Base-by-base conservation (phyloP, 1,139 yeast genomes). In the Debaryomyces coudertii region DNA sequence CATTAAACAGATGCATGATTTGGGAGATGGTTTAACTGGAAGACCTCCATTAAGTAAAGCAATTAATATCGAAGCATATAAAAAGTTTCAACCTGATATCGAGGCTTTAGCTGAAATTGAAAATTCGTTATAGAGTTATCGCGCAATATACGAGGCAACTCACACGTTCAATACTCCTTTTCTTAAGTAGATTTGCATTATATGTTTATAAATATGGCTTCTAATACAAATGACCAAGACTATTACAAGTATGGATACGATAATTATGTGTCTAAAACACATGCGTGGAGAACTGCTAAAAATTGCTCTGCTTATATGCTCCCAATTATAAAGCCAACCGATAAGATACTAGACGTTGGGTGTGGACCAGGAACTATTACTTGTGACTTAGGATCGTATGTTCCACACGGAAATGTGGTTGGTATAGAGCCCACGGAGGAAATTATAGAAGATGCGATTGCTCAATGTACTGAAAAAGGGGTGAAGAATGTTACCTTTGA, bases 291-390 rank as follows among this genome's bases (percentile, higher is more conserved):
- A 47, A 65, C 60, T 2, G 72, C 66, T 2, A 60, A 54, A 27
- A 66, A 66, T 48, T 64, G 70, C 3, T 56, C 65, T 5, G 57
- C 54, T 2, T 70, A 60, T 49, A 45, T 68, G 41, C 48, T 68
- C 16, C 65, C 68, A 2, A 56, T 61, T 25, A 46, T 72, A 39
- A 56, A 64, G 46, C 58, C 64, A 5, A 53, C 57, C 33, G 55
- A 56, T 42, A 51, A 54, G 34, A 56, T 71, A n/a, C 60, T 72
- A 16, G 77, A 73, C 50, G 71, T 71, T 12, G 78, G 78, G 1
- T 66, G 69, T 49, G 77, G 77, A 0, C 77, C 77, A 2, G 77
- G 75, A 1, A 58, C 76, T 15, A 72, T 72, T 41, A 68, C 73
- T 9, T 47, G 60, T 14, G 76, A 68, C 46, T 52, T 69, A 34